Conservation (phyloP, 2,329 filamentous ascomycete species). For the Lasiodiplodia sp. region DNA sequence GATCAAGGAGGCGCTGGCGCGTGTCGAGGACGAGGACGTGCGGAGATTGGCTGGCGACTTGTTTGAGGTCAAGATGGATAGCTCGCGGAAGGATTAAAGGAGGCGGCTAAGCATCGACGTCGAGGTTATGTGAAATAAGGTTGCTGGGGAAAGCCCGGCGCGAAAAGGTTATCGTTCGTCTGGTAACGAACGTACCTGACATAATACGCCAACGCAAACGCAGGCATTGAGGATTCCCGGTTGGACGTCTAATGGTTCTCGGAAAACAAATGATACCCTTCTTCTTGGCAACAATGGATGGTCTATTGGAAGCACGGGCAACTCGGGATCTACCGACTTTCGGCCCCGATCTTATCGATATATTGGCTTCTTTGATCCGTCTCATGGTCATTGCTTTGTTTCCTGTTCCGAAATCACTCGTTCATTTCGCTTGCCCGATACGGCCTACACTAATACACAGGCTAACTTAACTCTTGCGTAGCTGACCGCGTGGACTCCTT, state of each 20-base stretch:
- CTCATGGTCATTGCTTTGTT: not conserved
- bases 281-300: conserved; percentile 6
- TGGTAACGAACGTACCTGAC: not conserved
- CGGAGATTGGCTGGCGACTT: conserved; percentile 60
- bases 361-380: conserved; percentile 1
- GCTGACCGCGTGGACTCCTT: not conserved
- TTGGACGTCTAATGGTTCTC: not conserved
- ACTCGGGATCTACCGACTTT: not conserved
- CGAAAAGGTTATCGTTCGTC: not conserved
- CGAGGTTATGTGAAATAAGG: conserved; percentile 15
- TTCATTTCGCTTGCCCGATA: conserved; percentile 10
- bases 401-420: not conserved
- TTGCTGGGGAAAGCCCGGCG: conserved; percentile 1
- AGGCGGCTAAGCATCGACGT: conserved; percentile 1
- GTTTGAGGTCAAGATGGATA: conserved; percentile 53
- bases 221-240: not conserved
- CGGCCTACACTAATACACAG: not conserved
- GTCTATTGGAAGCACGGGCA: conserved; percentile 2
- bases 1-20: conserved; percentile 64
- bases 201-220: not conserved
- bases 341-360: not conserved
- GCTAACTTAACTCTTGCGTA: not conserved
- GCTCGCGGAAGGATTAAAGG: conserved; percentile 20
- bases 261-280: conserved; percentile 19
- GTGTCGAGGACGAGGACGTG: conserved; percentile 60